Evolutionary conservation across 2,329 filamentous ascomycete genomes (phyloP).

Genomic region (Pseudohalonectria lignicola): DNA sequence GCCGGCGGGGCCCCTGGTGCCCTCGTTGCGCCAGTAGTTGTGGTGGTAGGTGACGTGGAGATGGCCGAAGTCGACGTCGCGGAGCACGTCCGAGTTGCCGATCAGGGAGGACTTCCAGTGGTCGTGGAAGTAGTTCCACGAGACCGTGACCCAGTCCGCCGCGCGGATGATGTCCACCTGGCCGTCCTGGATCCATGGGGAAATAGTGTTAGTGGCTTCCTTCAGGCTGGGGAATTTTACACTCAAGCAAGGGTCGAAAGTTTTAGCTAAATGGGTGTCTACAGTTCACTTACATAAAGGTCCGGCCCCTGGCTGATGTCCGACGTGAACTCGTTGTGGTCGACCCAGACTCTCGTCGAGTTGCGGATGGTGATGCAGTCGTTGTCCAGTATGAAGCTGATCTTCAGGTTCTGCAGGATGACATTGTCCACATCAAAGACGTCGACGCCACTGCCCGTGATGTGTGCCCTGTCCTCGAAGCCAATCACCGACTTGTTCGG

Average conservation of each 20-base stretch:
- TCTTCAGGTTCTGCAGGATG: slow-evolving; percentile 20
- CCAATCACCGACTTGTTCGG: slow-evolving; percentile 29
- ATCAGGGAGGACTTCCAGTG: slow-evolving; percentile 35
- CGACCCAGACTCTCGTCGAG: slow-evolving; percentile 32
- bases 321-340: slow-evolving; percentile 34
- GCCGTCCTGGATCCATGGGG: slow-evolving; percentile 31
- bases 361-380: slow-evolving; percentile 32
- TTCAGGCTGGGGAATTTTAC: no score
- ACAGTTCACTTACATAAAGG: slow-evolving; percentile 15
- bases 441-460: slow-evolving; percentile 20
- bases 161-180: slow-evolving; percentile 32
- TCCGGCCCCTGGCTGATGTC: slow-evolving; percentile 27
- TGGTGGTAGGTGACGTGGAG: slow-evolving; percentile 38
- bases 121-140: slow-evolving; percentile 37
- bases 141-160: slow-evolving; percentile 32
- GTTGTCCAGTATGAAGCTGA: slow-evolving; percentile 21
- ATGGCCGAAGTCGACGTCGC: slow-evolving; percentile 27
- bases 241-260: no score
- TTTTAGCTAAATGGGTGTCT: no score
- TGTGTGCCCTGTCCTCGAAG: slow-evolving; percentile 17
- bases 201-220: no score
- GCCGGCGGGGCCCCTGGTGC: slow-evolving; percentile 34
- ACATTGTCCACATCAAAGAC: slow-evolving; percentile 20
- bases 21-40: slow-evolving; percentile 33
- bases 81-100: slow-evolving; percentile 26